A percentile compares a stretch with the other conserved stretches of the same genome.
These are phyloP conservation scores for Dryadomyces quercivorus DNA, from an alignment of 2,329 filamentous ascomycete species.

Conservation along the genomic window DNA sequence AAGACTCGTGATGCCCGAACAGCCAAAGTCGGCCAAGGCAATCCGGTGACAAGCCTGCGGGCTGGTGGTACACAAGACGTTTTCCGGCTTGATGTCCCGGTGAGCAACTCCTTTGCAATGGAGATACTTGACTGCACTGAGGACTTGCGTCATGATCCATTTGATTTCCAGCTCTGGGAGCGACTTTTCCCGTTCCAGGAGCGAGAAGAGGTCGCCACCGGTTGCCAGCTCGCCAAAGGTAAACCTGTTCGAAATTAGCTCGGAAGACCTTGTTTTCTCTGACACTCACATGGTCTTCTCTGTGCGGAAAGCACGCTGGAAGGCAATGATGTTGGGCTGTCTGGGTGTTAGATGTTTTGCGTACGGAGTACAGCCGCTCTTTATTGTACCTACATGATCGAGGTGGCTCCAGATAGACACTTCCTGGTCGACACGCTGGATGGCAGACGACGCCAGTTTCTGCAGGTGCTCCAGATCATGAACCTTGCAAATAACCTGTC, in stretches of 20 bases:
- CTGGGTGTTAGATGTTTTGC: slow-evolving; percentile 1
- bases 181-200: slow-evolving; percentile 23
- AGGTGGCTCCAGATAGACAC: slow-evolving; percentile 39
- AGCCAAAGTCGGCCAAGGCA: slow-evolving; percentile 40
- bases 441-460: slow-evolving; percentile 12
- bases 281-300: slow-evolving; percentile 30
- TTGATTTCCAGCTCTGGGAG: slow-evolving; percentile 30
- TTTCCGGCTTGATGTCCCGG: slow-evolving; percentile 42
- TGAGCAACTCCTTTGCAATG: slow-evolving; percentile 38
- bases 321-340: slow-evolving; percentile 42
- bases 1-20: slow-evolving; percentile 28
- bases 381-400: slow-evolving; percentile 32
- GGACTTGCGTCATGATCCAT: slow-evolving; percentile 34
- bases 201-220: slow-evolving; percentile 41
- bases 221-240: slow-evolving; percentile 45
- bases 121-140: slow-evolving; percentile 32
- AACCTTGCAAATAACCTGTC: slow-evolving; percentile 59
- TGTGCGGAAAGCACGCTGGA: slow-evolving; percentile 38
- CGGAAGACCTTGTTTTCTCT: too few relatives aligned
- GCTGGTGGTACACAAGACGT: slow-evolving; percentile 35
- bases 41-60: slow-evolving; percentile 31
- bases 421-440: slow-evolving; percentile 32
- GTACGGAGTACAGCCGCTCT: fast-evolving
- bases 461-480: slow-evolving; percentile 32
- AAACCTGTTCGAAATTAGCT: slow-evolving; percentile 25